A percentile compares a stretch with the other conserved stretches of the same genome.
Conservation (phyloP, 148 eudicot genomes). For the Rhododendron ovatum region DNA sequence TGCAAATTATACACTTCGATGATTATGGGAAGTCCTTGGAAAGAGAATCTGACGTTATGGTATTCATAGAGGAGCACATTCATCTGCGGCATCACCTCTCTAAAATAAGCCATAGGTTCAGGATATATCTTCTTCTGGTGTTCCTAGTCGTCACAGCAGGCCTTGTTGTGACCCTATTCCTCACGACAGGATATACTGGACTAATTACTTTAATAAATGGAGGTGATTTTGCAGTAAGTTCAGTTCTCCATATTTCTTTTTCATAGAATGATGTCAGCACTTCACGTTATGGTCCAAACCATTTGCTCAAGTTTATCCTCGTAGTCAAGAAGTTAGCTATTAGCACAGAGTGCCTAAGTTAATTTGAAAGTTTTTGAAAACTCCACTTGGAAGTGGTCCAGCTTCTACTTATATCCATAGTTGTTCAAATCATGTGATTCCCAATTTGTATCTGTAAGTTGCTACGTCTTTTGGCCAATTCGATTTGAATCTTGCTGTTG, state of each 20-base stretch:
- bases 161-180: conserved; percentile 65
- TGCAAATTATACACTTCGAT: conserved; percentile 87
- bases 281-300: not conserved
- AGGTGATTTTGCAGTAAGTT: conserved; percentile 88
- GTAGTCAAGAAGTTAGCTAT: not conserved
- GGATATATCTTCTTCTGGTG: conserved; percentile 66
- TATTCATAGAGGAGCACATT: conserved; percentile 66
- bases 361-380: not conserved
- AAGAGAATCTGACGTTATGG: conserved; percentile 48
- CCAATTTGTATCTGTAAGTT: not conserved
- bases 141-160: conserved; percentile 67
- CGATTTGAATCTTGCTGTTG: not conserved
- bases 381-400: not conserved
- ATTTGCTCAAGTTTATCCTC: not conserved
- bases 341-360: not conserved
- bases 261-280: not conserved
- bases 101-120: conserved; percentile 89
- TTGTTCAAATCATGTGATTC: not conserved
- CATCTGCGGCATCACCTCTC: conserved; percentile 67
- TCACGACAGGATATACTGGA: conserved; percentile 57
- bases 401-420: not conserved
- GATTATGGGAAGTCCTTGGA: conserved; percentile 69
- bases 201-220: conserved; percentile 63
- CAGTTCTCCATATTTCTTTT: not conserved
- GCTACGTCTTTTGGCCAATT: not conserved